A percentile compares a stretch with the other conserved stretches of the same genome.
Conservation (phyloP, 352 stramenopile genomes). For the Phytophthora uliginosa region DNA sequence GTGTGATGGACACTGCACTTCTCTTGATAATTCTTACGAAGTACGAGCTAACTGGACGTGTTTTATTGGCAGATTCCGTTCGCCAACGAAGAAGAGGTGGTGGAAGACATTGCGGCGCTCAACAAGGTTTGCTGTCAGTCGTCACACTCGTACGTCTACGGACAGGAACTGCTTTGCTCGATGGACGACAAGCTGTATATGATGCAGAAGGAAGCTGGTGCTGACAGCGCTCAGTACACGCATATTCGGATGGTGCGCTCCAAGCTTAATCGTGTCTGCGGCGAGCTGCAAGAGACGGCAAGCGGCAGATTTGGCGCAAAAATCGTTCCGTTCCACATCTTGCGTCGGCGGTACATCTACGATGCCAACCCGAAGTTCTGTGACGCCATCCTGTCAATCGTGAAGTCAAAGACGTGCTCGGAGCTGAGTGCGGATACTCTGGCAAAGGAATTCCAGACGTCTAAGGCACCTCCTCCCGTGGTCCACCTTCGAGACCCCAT, state of each 20-base stretch:
- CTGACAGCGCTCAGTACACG: conserved; percentile 38
- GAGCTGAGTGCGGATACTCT: conserved; percentile 67
- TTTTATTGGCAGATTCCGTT: conserved; percentile 73
- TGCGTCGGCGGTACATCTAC: conserved; percentile 74
- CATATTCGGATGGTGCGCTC: conserved; percentile 72
- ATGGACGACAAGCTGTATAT: conserved; percentile 78
- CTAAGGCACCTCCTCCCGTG: conserved; percentile 62
- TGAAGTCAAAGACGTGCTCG: conserved; percentile 82
- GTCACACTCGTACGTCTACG: conserved; percentile 87
- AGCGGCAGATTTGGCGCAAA: conserved; percentile 73
- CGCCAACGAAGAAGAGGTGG: conserved; percentile 80
- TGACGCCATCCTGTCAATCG: conserved; percentile 79
- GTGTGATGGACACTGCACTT: not conserved
- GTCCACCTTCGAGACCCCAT: conserved; percentile 79
- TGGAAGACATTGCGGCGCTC: conserved; percentile 75
- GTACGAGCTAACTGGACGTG: not conserved
- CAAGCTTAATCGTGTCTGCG: conserved; percentile 77
- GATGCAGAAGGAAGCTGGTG: conserved; percentile 51
- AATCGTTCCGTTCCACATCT: conserved; percentile 77
- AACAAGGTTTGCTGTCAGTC: conserved; percentile 90
- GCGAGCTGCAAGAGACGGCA: conserved; percentile 81
- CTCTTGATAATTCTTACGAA: not conserved
- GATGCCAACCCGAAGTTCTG: conserved; percentile 67
- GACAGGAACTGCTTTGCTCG: conserved; percentile 76
- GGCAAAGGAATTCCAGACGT: conserved; percentile 72